phyloP scores from a whole-genome alignment of 1,139 yeast genomes.

The Torulaspora pretoriensis region DNA sequence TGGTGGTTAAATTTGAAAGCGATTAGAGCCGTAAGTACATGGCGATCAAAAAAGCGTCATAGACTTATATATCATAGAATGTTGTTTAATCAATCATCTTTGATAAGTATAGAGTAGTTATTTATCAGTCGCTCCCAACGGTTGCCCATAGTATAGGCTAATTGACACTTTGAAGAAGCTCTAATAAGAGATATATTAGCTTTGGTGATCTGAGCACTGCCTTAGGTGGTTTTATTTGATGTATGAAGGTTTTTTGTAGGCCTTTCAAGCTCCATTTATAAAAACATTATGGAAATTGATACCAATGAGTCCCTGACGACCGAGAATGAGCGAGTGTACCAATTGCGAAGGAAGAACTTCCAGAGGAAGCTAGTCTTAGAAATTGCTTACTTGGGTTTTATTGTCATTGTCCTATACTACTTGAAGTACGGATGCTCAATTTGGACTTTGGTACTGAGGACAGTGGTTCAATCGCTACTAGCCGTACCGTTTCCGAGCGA shows the following conservation, averaged over 20 bases:
- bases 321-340: slow-evolving; percentile 19
- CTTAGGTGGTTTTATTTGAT: background rate
- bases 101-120: background rate
- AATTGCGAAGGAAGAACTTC: slow-evolving; percentile 28
- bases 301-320: slow-evolving; percentile 5
- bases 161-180: background rate
- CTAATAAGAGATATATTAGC: background rate
- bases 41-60: too few relatives aligned
- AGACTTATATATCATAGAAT: too few relatives aligned
- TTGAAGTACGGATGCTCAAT: slow-evolving; percentile 31
- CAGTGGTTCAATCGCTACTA: slow-evolving; percentile 33
- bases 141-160: background rate
- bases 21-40: slow-evolving; percentile 13
- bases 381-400: slow-evolving; percentile 25
- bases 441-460: slow-evolving; percentile 26
- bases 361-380: slow-evolving; percentile 24
- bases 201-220: background rate
- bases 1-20: slow-evolving; percentile 29
- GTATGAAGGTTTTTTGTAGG: background rate
- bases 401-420: slow-evolving; percentile 27
- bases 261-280: background rate
- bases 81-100: background rate
- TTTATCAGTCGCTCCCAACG: slow-evolving; percentile 2
- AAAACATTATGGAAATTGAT: slow-evolving; percentile 6
- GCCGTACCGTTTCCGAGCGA: slow-evolving; percentile 38